Evolutionary conservation across 352 stramenopile genomes (phyloP).

Genomic region (Phytophthora macrochlamydospora): DNA sequence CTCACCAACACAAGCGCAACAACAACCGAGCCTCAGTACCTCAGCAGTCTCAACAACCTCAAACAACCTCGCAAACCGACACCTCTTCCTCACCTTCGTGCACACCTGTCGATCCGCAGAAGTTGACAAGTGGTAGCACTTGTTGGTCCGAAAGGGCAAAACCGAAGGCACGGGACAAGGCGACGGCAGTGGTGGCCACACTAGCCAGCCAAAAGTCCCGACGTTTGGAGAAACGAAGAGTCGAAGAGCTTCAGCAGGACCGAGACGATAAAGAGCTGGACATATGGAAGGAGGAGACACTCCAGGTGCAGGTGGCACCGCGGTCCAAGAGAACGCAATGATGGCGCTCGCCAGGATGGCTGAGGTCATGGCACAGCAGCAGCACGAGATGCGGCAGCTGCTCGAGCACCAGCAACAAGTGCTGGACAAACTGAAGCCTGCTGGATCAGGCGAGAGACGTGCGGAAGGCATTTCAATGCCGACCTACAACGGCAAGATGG

Average conservation of each 20-base stretch:
- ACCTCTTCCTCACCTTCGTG: not conserved
- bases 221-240: too few relatives aligned
- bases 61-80: not conserved
- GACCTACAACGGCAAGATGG: constrained; percentile 6
- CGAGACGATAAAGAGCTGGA: not conserved
- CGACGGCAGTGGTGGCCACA: not conserved
- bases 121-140: not conserved
- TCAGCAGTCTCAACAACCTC: not conserved
- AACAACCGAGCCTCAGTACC: not conserved
- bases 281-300: not conserved
- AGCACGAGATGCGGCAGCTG: not conserved
- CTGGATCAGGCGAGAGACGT: not conserved
- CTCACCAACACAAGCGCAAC: not conserved
- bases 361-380: not conserved
- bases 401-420: not conserved
- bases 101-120: not conserved
- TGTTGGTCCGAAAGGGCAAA: not conserved
- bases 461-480: constrained; percentile 11
- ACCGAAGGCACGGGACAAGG: not conserved
- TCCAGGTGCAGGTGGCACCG: not conserved
- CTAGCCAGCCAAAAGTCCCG: not conserved
- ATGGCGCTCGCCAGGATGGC: not conserved
- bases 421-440: not conserved
- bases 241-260: not conserved
- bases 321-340: not conserved